Percentiles rank a stretch among this genome's conserved stretches.
Conservation (phyloP, 208 protist species). For the Crithidia brevicula region DNA sequence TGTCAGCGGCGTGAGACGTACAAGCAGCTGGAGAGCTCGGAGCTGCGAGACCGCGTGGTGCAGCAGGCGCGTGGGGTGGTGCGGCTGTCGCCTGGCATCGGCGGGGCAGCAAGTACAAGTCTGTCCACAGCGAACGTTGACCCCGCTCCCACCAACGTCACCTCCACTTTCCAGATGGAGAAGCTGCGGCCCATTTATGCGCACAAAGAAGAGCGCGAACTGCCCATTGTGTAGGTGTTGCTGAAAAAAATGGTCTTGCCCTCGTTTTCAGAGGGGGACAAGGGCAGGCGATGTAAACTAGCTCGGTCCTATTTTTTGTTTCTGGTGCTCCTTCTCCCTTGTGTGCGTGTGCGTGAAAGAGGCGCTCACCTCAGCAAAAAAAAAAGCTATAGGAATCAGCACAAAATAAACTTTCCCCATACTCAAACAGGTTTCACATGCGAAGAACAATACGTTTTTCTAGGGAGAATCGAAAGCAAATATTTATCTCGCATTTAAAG, state of each 20-base stretch:
- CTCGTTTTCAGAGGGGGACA: background rate
- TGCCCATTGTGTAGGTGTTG: constrained; percentile 10
- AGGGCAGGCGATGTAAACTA: background rate
- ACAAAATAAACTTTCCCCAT: too few relatives aligned
- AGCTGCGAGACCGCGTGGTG: constrained; percentile 75
- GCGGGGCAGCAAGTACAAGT: background rate
- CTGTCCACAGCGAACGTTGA: too few relatives aligned
- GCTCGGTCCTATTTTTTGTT: background rate
- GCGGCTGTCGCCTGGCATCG: constrained; percentile 13
- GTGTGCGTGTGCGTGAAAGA: too few relatives aligned
- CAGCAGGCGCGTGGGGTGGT: constrained; percentile 56
- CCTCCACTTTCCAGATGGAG: constrained; percentile 8
- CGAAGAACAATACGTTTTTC: too few relatives aligned
- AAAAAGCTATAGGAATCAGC: too few relatives aligned
- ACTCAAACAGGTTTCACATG: too few relatives aligned
- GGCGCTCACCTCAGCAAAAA: too few relatives aligned
- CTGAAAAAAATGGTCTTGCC: background rate
- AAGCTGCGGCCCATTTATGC: constrained; percentile 65
- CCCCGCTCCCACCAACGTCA: too few relatives aligned
- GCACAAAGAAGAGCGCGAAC: constrained; percentile 53
- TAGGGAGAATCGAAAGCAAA: too few relatives aligned
- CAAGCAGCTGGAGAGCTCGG: constrained; percentile 70
- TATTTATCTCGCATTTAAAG: too few relatives aligned
- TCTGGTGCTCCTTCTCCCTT: background rate
- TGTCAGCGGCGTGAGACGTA: constrained; percentile 55